Conservation (phyloP, 2,329 filamentous ascomycete genomes). For the Harringtonia lauricola region DNA sequence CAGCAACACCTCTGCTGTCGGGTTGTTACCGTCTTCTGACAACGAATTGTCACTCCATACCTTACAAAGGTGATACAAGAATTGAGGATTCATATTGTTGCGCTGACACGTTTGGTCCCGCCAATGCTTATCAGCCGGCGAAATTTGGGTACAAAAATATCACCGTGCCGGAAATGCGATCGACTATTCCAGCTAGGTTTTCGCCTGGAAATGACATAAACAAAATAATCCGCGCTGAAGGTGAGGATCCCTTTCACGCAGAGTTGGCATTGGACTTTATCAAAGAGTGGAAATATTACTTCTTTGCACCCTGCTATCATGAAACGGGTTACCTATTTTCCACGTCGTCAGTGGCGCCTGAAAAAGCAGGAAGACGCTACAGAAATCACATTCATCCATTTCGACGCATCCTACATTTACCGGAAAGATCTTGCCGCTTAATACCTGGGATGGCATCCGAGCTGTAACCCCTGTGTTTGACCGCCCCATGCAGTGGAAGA, state of each 20-base stretch:
- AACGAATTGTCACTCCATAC: too few species aligned
- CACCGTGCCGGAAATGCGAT: constrained; percentile 2
- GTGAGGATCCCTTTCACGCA: constrained; percentile 40
- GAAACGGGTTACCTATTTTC: constrained; percentile 36
- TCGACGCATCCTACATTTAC: too few species aligned
- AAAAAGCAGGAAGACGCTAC: constrained; percentile 14
- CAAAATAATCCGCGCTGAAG: constrained; percentile 48
- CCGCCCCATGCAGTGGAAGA: too few species aligned
- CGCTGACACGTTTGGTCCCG: too few species aligned
- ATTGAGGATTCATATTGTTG: too few species aligned
- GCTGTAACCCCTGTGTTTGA: too few species aligned
- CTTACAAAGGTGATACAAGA: too few species aligned
- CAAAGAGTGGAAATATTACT: constrained; percentile 36
- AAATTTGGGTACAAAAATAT: constrained; percentile 2
- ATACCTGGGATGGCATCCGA: too few species aligned
- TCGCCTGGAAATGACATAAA: constrained; percentile 49
- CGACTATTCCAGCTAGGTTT: neutral
- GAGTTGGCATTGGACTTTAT: constrained; percentile 43
- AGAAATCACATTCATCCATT: too few species aligned
- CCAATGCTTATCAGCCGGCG: neutral
- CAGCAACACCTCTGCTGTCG: too few species aligned
- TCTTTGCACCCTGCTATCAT: constrained; percentile 41
- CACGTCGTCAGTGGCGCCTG: constrained; percentile 16
- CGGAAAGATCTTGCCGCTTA: too few species aligned
- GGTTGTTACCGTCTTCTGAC: too few species aligned